Conservation (phyloP, 2,329 filamentous ascomycete species). For the Colletotrichum endophyticum region DNA sequence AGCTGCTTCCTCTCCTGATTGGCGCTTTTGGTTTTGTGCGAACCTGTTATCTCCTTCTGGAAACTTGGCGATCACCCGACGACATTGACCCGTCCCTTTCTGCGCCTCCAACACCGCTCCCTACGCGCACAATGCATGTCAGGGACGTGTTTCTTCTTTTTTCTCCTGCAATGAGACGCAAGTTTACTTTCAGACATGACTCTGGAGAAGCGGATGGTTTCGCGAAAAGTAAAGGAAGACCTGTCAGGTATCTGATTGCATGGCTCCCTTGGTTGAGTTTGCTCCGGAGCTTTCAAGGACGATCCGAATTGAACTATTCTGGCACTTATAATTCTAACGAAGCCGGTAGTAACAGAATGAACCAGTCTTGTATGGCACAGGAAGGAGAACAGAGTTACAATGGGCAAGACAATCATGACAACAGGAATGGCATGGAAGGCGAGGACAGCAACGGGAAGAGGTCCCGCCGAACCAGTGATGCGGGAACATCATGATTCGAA, state of each 20-base stretch:
- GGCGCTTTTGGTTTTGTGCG: constrained; percentile 25
- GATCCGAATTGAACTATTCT: not conserved
- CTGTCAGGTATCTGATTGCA: constrained; percentile 22
- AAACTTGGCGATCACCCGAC: constrained; percentile 12
- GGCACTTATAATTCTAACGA: not conserved
- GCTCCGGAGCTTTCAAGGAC: constrained; percentile 17
- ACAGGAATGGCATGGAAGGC: not conserved
- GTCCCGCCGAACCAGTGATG: not conserved
- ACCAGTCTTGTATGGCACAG: not conserved
- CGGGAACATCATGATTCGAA: not conserved
- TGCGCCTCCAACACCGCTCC: not conserved
- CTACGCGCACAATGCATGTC: not conserved
- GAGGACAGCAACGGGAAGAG: not conserved
- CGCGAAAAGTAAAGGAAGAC: not conserved
- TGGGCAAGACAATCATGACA: not conserved
- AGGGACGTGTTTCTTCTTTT: not conserved
- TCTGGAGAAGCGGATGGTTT: not conserved
- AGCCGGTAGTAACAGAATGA: not conserved
- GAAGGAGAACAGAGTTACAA: not conserved
- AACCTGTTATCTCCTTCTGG: constrained; percentile 21
- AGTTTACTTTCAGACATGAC: not conserved
- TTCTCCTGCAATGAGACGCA: not conserved
- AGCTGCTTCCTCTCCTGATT: constrained; percentile 27
- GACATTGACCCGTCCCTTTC: not conserved
- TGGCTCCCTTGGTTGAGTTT: constrained; percentile 28